phyloP scores from a whole-genome alignment of 345 rosid species.

The Citrus sp. region DNA sequence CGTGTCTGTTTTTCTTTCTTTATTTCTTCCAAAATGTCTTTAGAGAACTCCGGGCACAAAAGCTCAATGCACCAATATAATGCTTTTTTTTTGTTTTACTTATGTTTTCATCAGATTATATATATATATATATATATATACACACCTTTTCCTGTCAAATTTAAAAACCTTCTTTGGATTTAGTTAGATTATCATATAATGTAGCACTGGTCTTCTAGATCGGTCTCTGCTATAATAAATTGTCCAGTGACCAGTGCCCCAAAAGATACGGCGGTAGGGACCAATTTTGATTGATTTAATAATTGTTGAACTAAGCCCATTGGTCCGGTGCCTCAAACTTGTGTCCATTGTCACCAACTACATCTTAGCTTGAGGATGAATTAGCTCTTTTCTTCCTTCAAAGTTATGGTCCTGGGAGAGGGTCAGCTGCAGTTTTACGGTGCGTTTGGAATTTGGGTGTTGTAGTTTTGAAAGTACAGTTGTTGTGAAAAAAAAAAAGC shows the following conservation, averaged over 20 bases:
- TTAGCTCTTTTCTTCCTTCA: neutral
- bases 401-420: neutral
- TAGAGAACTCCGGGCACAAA: no score
- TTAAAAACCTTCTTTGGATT: neutral
- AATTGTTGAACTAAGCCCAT: neutral
- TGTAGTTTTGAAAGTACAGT: fast-evolving
- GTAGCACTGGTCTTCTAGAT: no score
- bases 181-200: neutral
- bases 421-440: no score
- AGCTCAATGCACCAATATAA: no score
- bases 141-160: neutral
- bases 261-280: neutral
- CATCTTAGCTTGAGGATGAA: no score
- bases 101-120: neutral
- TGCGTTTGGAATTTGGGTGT: no score
- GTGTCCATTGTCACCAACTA: neutral
- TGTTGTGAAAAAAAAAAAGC: no score
- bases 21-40: no score
- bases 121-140: no score
- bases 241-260: neutral
- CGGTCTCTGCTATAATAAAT: neutral
- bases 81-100: neutral
- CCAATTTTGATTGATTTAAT: neutral
- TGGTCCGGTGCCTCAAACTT: neutral
- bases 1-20: no score